Evolutionary conservation across 2,329 filamentous ascomycete species (phyloP).

Genomic region (Dendryphion nanum): DNA sequence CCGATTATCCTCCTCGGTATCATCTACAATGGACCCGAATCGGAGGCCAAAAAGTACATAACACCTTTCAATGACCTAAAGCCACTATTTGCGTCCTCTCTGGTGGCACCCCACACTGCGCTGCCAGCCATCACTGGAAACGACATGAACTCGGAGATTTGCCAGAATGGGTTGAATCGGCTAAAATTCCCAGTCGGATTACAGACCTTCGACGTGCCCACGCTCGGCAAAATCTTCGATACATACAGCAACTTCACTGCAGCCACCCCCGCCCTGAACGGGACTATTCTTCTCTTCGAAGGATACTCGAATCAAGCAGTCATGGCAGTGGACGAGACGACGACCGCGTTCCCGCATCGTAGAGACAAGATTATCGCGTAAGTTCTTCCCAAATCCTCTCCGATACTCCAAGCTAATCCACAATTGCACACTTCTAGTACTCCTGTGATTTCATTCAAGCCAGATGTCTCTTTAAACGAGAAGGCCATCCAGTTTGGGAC

Average conservation of each 20-base stretch:
- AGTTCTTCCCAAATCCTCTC: slow-evolving; percentile 5
- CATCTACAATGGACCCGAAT: slow-evolving; percentile 3
- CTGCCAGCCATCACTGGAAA: slow-evolving; percentile 2
- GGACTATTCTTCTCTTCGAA: slow-evolving; percentile 4
- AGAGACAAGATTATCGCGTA: background rate
- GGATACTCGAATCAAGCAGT: slow-evolving; percentile 3
- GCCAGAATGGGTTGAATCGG: slow-evolving; percentile 3
- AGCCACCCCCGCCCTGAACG: slow-evolving; percentile 1
- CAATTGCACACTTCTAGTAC: slow-evolving; percentile 10
- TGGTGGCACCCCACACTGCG: slow-evolving; percentile 1
- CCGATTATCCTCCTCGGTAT: background rate
- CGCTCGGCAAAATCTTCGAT: background rate
- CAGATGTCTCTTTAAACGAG: slow-evolving; percentile 14
- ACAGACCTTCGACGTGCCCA: background rate
- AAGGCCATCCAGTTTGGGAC: slow-evolving; percentile 9
- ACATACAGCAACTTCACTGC: background rate
- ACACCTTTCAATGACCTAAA: slow-evolving; percentile 1
- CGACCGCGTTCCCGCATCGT: slow-evolving; percentile 3
- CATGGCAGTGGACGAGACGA: background rate
- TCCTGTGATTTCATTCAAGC: slow-evolving; percentile 14
- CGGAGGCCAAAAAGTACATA: slow-evolving; percentile 3
- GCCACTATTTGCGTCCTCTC: background rate
- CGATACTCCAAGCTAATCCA: slow-evolving; percentile 17
- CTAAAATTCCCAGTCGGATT: slow-evolving; percentile 3
- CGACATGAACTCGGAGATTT: slow-evolving; percentile 4